These are phyloP conservation scores for Candida krabiensis DNA, from an alignment of 805 yeast species.

Conservation along the genomic window DNA sequence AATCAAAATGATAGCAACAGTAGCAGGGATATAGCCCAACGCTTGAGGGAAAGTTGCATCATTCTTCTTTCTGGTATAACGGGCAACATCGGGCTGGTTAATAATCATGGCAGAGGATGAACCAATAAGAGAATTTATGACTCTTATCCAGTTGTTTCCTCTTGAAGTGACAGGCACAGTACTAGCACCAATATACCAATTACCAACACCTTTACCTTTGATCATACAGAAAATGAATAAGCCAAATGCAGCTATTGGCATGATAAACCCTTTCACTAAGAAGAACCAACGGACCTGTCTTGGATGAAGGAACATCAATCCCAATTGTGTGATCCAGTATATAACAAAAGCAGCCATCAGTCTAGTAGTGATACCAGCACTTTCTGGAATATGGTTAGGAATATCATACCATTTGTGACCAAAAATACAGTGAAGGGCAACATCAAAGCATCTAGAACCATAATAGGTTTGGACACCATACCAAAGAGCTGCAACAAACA, in stretches of 20 bases:
- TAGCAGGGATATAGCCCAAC: slow-evolving; percentile 20
- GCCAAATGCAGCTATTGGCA: slow-evolving; percentile 23
- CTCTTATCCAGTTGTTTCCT: slow-evolving; percentile 20
- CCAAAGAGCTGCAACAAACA: slow-evolving; percentile 38
- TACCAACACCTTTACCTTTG: slow-evolving; percentile 20
- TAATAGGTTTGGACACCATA: slow-evolving; percentile 39
- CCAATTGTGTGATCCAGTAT: slow-evolving; percentile 22
- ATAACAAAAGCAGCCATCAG: slow-evolving; percentile 20
- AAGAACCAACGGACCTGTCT: slow-evolving; percentile 19
- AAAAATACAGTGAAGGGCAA: slow-evolving; percentile 25
- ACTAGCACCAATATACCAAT: slow-evolving; percentile 15
- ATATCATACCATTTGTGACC: slow-evolving; percentile 22
- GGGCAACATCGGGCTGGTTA: slow-evolving; percentile 30
- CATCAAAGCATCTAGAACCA: slow-evolving; percentile 37
- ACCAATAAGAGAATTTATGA: slow-evolving; percentile 25
- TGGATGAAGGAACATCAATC: slow-evolving; percentile 21
- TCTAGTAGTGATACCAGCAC: slow-evolving; percentile 18
- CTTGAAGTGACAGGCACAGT: slow-evolving; percentile 3
- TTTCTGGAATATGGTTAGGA: slow-evolving; percentile 18
- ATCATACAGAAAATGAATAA: slow-evolving; percentile 21
- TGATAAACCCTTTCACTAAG: slow-evolving; percentile 18
- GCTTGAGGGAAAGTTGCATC: slow-evolving; percentile 20
- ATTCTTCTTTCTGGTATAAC: slow-evolving; percentile 20
- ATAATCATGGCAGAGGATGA: slow-evolving; percentile 29
- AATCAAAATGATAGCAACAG: slow-evolving; percentile 14